These are phyloP conservation scores for Saccharomycopsis schoenii DNA, from an alignment of 805 yeast species.

Conservation along the genomic window DNA sequence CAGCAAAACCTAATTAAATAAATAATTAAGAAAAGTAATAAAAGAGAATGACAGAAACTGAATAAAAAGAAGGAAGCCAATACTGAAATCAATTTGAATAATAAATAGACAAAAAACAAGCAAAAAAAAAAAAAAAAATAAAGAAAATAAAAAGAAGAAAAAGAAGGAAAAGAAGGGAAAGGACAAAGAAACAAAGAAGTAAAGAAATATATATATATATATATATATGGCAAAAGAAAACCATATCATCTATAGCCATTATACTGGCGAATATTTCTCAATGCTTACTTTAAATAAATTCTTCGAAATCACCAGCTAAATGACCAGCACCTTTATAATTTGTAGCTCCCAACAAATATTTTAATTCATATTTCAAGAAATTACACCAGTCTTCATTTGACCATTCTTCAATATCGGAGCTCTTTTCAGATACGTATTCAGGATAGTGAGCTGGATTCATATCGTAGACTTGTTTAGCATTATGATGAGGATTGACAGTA, in stretches of 20 bases:
- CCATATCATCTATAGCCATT: too few relatives aligned
- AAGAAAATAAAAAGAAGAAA: neutral
- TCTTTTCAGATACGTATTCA: neutral
- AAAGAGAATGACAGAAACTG: neutral
- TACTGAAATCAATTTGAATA: neutral
- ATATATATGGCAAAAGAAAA: too few relatives aligned
- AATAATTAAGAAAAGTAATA: neutral
- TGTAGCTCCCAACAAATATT: slow-evolving; percentile 4
- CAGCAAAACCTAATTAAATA: neutral
- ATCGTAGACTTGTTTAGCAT: neutral
- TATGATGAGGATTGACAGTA: neutral
- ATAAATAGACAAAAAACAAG: neutral
- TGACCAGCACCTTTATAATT: slow-evolving; percentile 18
- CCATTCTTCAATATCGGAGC: slow-evolving; percentile 13
- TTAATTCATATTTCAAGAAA: slow-evolving; percentile 16
- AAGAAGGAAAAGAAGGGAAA: neutral
- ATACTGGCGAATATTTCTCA: too few relatives aligned
- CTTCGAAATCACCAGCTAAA: slow-evolving; percentile 10
- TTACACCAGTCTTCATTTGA: slow-evolving; percentile 17
- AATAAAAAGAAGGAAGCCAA: neutral
- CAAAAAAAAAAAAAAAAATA: neutral
- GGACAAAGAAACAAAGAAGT: too few relatives aligned
- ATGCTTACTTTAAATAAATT: neutral
- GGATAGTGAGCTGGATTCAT: neutral
- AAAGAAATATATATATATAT: too few relatives aligned